phyloP scores from a whole-genome alignment of 495 filamentous ascomycete genomes.

The Trichoderma orchidacearum region DNA sequence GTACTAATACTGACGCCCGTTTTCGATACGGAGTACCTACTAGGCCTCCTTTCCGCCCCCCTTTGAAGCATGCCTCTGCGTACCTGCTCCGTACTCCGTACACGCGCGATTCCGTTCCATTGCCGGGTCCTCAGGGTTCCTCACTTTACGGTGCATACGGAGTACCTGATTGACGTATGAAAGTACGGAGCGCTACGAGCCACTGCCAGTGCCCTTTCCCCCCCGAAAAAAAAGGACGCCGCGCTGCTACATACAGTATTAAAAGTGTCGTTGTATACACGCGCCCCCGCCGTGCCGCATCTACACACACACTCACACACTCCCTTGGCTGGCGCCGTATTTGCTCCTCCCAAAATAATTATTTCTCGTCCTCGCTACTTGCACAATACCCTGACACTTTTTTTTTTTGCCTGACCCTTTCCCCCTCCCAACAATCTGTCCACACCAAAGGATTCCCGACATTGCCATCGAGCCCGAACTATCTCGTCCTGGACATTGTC shows the following conservation, averaged over 20 bases:
- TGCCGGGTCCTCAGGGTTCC: too few relatives aligned
- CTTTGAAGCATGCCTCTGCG: not conserved
- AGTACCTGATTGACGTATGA: too few relatives aligned
- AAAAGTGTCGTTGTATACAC: constrained; percentile 3
- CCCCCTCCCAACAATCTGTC: constrained; percentile 4
- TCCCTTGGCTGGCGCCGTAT: constrained; percentile 5
- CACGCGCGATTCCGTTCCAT: not conserved
- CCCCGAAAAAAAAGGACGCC: too few relatives aligned
- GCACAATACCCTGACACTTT: constrained; percentile 4
- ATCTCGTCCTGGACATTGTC: not conserved
- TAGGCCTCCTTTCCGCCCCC: not conserved
- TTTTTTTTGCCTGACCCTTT: constrained; percentile 2
- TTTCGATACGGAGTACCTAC: too few relatives aligned
- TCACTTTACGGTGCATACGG: too few relatives aligned
- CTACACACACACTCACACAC: constrained; percentile 7
- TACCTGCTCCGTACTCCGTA: not conserved
- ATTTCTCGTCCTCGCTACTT: constrained; percentile 18
- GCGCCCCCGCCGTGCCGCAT: constrained; percentile 3
- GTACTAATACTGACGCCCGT: too few relatives aligned
- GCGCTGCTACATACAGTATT: too few relatives aligned
- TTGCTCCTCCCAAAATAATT: constrained; percentile 21
- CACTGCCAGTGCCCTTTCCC: too few relatives aligned
- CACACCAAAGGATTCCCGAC: too few relatives aligned
- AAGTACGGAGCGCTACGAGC: not conserved
- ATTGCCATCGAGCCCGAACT: constrained; percentile 1